These are phyloP conservation scores for Bipolaris zeicola DNA, from an alignment of 2,329 filamentous ascomycete genomes.

Conservation along the genomic window DNA sequence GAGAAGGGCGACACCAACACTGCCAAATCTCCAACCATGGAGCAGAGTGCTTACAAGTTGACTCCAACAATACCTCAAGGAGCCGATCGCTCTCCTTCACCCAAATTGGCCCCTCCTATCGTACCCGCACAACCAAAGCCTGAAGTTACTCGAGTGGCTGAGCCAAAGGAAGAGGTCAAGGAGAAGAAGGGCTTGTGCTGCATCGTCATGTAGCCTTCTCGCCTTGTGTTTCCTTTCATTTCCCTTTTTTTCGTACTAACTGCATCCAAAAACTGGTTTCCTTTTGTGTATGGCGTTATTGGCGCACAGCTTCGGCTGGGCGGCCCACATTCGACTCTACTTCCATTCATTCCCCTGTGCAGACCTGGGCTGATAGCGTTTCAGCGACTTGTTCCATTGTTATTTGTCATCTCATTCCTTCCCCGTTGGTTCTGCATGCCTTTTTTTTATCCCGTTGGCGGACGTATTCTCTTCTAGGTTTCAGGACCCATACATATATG, in stretches of 20 bases:
- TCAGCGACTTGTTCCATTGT: conserved; percentile 36
- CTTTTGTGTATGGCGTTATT: conserved; percentile 35
- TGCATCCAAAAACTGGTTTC: conserved; percentile 30
- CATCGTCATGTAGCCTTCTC: conserved; percentile 68
- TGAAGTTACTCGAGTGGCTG: conserved; percentile 57
- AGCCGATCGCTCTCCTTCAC: conserved; percentile 35
- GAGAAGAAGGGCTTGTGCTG: conserved; percentile 71
- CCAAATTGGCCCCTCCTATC: conserved; percentile 29
- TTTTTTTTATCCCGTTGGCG: conserved; percentile 1
- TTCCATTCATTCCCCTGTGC: conserved; percentile 13
- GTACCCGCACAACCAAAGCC: conserved; percentile 41
- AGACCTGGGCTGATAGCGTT: conserved; percentile 40
- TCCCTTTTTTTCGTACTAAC: conserved; percentile 24
- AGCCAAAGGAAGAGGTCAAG: conserved; percentile 61
- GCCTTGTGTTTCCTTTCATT: conserved; percentile 36
- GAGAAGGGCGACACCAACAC: conserved; percentile 32
- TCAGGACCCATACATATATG: conserved; percentile 9
- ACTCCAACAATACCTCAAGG: conserved; percentile 52
- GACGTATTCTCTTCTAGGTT: conserved; percentile 8
- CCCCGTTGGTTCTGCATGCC: background rate
- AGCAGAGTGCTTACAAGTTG: conserved; percentile 55
- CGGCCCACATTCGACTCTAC: conserved; percentile 16
- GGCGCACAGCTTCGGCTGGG: conserved; percentile 19
- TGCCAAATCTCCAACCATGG: conserved; percentile 40
- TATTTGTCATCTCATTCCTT: conserved; percentile 14